These are phyloP conservation scores for Trypanosomatidae sp. DNA, from an alignment of 208 protist species.

Conservation along the genomic window DNA sequence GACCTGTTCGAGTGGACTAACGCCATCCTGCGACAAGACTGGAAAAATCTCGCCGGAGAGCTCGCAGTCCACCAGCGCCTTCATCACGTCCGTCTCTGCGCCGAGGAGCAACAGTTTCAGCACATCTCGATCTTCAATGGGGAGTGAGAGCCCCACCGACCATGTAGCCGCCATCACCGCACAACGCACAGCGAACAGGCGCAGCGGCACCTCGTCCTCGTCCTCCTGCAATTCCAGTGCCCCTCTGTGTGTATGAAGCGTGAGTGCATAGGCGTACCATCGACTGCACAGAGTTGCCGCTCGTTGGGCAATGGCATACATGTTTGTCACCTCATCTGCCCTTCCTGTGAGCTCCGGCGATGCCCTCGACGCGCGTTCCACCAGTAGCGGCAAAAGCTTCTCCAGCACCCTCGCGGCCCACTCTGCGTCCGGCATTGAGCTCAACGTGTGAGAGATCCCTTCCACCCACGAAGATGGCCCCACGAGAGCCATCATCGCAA, in stretches of 20 bases:
- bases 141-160: constrained; percentile 41
- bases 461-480: constrained; percentile 12
- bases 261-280: constrained; percentile 52
- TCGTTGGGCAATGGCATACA: constrained; percentile 30
- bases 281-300: constrained; percentile 40
- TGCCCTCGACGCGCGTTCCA: constrained; percentile 22
- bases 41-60: constrained; percentile 27
- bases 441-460: constrained; percentile 8
- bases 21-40: constrained; percentile 12
- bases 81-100: constrained; percentile 26
- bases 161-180: constrained; percentile 65
- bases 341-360: constrained; percentile 21
- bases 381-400: constrained; percentile 34
- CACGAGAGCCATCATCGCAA: constrained; percentile 23
- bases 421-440: constrained; percentile 18
- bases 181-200: constrained; percentile 39
- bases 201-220: constrained; percentile 28
- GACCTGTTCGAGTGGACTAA: constrained; percentile 25
- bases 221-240: constrained; percentile 31
- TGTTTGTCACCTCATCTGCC: constrained; percentile 19
- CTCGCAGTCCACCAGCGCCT: constrained; percentile 14
- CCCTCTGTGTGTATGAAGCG: constrained; percentile 24
- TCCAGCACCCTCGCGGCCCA: constrained; percentile 20
- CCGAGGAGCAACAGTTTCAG: constrained; percentile 42
- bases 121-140: constrained; percentile 30